Conservation (phyloP, 2,329 filamentous ascomycete genomes). For the Exserohilum rostratum region DNA sequence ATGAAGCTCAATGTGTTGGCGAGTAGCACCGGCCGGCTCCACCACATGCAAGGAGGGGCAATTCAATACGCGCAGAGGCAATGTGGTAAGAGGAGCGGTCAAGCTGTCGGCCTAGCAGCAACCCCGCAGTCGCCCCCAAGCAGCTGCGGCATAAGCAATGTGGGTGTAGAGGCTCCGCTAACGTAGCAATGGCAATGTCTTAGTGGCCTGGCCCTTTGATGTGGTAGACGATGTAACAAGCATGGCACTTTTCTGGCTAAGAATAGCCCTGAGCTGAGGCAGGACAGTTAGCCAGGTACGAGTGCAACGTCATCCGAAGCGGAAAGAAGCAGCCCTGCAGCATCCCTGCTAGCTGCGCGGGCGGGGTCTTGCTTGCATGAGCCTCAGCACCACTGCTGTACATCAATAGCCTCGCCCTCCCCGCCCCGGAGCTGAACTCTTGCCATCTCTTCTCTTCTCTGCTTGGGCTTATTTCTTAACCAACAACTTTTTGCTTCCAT, state of each 20-base stretch:
- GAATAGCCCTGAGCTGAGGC: slow-evolving; percentile 1
- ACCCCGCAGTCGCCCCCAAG: slow-evolving; percentile 12
- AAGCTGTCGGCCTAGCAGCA: slow-evolving; percentile 5
- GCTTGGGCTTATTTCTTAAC: neutral
- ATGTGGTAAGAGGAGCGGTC: slow-evolving; percentile 14
- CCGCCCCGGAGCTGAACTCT: slow-evolving; percentile 18
- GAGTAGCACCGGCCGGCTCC: slow-evolving; percentile 6
- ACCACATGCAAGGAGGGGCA: neutral
- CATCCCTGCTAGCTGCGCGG: slow-evolving; percentile 21
- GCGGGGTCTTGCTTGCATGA: slow-evolving; percentile 15
- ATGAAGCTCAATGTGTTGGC: neutral
- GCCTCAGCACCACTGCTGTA: slow-evolving; percentile 15
- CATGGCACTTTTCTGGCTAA: neutral
- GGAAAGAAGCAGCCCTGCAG: slow-evolving; percentile 30
- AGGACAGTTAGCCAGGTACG: slow-evolving; percentile 20
- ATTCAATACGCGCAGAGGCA: neutral
- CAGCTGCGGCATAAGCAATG: neutral
- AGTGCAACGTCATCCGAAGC: slow-evolving; percentile 26
- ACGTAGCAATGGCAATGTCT: neutral
- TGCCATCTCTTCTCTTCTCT: neutral
- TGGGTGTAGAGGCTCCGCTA: neutral
- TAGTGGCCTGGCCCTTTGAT: neutral
- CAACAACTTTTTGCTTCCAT: neutral
- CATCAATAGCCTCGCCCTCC: slow-evolving; percentile 2
- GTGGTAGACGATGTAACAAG: neutral